Evolutionary conservation across 1,284 basidiomycete genomes (phyloP).

Genomic region (Leccinum pachyderme): DNA sequence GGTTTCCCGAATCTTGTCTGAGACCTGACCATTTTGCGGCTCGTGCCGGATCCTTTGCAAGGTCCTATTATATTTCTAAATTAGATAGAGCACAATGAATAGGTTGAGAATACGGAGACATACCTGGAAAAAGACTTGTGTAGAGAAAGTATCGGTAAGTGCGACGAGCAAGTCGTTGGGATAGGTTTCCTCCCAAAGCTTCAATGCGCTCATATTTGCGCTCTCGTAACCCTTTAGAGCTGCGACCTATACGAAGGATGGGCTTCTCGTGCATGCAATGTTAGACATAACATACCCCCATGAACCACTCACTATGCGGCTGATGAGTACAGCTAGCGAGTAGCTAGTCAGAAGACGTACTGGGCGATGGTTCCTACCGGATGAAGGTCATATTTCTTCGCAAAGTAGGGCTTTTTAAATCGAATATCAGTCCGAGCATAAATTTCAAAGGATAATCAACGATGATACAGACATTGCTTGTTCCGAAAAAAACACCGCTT

Average conservation of each 20-base stretch:
- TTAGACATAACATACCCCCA: conserved; percentile 61
- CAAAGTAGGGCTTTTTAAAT: neutral
- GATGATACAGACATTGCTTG: conserved; percentile 65
- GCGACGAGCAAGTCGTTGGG: conserved; percentile 62
- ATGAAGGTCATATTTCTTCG: neutral
- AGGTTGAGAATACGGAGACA: conserved; percentile 4
- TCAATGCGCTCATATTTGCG: conserved; percentile 72
- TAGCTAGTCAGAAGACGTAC: conserved; percentile 42
- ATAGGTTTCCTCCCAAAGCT: conserved; percentile 84
- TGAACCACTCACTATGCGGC: conserved; percentile 82
- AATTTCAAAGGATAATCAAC: neutral
- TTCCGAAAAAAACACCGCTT: conserved; percentile 71
- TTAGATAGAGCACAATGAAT: neutral
- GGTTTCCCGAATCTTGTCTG: conserved; percentile 92
- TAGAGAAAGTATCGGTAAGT: conserved; percentile 92
- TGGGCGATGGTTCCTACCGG: conserved; percentile 72
- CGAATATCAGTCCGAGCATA: neutral
- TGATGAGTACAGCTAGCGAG: conserved; percentile 5
- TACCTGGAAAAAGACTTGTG: conserved; percentile 43
- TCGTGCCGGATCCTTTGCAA: neutral
- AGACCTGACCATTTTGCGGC: conserved; percentile 64
- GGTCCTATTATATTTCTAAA: neutral
- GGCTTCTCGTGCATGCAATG: neutral
- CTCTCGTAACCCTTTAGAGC: conserved; percentile 77
- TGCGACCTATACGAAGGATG: conserved; percentile 35